These are phyloP conservation scores for Nakazawaea wyomingensis DNA, from an alignment of 805 yeast genomes.

Conservation along the genomic window DNA sequence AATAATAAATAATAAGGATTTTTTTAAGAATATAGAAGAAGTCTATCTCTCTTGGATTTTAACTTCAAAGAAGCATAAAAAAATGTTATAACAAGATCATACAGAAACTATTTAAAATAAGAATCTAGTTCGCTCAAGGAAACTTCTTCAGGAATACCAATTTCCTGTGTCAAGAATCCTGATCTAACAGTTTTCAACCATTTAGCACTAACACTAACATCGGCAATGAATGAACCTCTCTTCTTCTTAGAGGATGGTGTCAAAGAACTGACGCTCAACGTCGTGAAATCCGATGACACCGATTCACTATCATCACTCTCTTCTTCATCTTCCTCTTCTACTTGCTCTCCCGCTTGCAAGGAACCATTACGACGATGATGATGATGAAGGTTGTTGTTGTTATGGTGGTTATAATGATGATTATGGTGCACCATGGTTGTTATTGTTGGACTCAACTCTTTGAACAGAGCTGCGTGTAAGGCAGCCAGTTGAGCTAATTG, in stretches of 20 bases:
- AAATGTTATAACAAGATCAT: too few relatives aligned
- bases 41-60: too few relatives aligned
- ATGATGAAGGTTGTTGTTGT: too few relatives aligned
- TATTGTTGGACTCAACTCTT: constrained; percentile 32
- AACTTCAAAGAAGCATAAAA: too few relatives aligned
- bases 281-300: constrained; percentile 26
- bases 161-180: constrained; percentile 74
- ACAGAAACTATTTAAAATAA: constrained; percentile 27
- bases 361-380: too few relatives aligned
- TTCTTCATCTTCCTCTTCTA: not conserved
- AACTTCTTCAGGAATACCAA: constrained; percentile 73
- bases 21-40: too few relatives aligned
- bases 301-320: not conserved
- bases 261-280: constrained; percentile 24
- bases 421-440: constrained; percentile 15
- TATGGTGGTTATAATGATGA: not conserved
- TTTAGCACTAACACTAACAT: constrained; percentile 38
- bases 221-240: constrained; percentile 9
- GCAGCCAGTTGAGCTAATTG: constrained; percentile 66
- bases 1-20: too few relatives aligned
- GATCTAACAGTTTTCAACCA: constrained; percentile 73
- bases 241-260: constrained; percentile 1
- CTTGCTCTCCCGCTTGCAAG: too few relatives aligned
- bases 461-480: constrained; percentile 60
- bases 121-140: constrained; percentile 65